Evolutionary conservation across 306 rosid species (phyloP), one percentile per base, ranked within the genome.

Genomic region (Malus asiatica): DNA sequence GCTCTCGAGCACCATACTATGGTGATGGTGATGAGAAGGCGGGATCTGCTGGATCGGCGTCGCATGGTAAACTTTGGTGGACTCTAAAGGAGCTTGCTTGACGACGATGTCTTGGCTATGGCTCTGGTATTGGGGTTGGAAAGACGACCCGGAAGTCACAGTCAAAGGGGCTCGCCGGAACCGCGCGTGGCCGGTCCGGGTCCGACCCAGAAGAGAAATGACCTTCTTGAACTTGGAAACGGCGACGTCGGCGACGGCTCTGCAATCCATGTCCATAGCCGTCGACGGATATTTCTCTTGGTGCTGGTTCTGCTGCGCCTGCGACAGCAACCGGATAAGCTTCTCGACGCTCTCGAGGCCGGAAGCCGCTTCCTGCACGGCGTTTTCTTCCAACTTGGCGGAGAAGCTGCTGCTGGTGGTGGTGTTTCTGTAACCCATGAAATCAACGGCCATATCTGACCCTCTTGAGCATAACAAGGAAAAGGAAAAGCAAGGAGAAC

Each of bases 21-120:
- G 59, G 78, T 81, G 11, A 66, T 74, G 11, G 66, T 74, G 81
- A 10, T 35, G 78, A 2, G 67, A 73, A 1, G 91, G 84, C 0
- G 96, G 97, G 90, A 93, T 90, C 87, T 89, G 98, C 87, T 88
- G 94, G 68, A 93, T 76, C 77, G 98, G 94, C 29, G 88, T 90
- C 2, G 90, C 93, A 29, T 81, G 78, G 73, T 68, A 88, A 51
- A 83, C 71, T 60, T 60, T 83, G 4, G 72, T n/a, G 4, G 81
- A 70, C 32, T 55, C 53, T 8, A 38, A 42, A 5, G 68, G 16
- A 10, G 12, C 10, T 30, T 14, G 45, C 12, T 30, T 25, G 81
- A 14, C 32, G 52, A 66, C 5, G 30, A 66, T 44, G 2, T 66
- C 19, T 75, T 61, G 44, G 70, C 53, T 2, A 40, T 40, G 45